phyloP scores from a whole-genome alignment of 805 yeast genomes.

The Ogataea corticis region DNA sequence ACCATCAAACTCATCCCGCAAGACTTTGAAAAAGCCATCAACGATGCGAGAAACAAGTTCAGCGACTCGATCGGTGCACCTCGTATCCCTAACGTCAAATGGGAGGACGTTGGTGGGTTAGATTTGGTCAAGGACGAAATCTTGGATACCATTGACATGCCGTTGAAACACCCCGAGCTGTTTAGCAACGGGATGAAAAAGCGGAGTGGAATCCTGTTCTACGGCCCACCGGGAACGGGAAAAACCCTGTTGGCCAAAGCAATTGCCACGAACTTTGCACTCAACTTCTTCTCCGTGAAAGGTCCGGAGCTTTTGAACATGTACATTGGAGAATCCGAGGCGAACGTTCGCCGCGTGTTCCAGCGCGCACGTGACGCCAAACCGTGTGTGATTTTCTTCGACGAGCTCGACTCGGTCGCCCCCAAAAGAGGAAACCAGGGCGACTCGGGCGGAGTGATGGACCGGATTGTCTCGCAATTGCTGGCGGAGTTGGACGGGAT shows the following conservation, averaged over 20 bases:
- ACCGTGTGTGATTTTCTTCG: slow-evolving; percentile 97
- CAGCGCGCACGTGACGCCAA: slow-evolving; percentile 94
- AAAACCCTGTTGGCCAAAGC: slow-evolving; percentile 95
- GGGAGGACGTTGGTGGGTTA: slow-evolving; percentile 98
- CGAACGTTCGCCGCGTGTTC: slow-evolving; percentile 92
- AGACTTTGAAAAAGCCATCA: slow-evolving; percentile 70
- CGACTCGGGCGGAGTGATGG: slow-evolving; percentile 99
- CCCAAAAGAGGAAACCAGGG: slow-evolving; percentile 99
- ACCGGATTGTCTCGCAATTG: slow-evolving; percentile 92
- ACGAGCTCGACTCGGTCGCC: slow-evolving; percentile 96
- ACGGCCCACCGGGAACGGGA: slow-evolving; percentile 99
- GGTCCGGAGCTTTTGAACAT: slow-evolving; percentile 96
- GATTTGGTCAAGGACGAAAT: slow-evolving; percentile 90
- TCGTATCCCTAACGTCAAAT: slow-evolving; percentile 86
- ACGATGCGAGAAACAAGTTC: slow-evolving; percentile 80
- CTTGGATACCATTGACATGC: slow-evolving; percentile 94
- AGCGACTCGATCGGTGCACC: slow-evolving; percentile 98
- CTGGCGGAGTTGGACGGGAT: slow-evolving; percentile 95
- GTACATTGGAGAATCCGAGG: slow-evolving; percentile 99
- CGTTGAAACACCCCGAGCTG: slow-evolving; percentile 87
- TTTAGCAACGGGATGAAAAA: slow-evolving; percentile 88
- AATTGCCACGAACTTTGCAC: slow-evolving; percentile 90
- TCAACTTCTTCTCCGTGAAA: slow-evolving; percentile 93
- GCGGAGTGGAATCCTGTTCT: slow-evolving; percentile 89
- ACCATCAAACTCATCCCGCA: slow-evolving; percentile 49